These are phyloP conservation scores for Coemansia sp. DNA, from an alignment of 192 early-diverging fungal species.

Conservation along the genomic window DNA sequence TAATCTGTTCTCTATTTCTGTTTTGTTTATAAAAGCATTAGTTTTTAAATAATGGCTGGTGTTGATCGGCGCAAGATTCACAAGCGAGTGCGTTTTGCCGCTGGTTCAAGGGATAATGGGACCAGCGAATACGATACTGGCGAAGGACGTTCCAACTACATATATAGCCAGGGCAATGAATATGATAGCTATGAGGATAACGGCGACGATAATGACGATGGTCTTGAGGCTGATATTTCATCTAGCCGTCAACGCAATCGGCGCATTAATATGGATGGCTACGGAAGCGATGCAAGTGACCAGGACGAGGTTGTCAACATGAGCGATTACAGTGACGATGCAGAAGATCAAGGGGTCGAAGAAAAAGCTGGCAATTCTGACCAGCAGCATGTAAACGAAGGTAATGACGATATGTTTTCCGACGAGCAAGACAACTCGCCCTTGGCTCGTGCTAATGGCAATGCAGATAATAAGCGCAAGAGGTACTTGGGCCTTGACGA, in stretches of 20 bases:
- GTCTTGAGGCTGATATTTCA: slow-evolving; percentile 36
- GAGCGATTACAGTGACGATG: slow-evolving; percentile 36
- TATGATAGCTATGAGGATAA: slow-evolving; percentile 10
- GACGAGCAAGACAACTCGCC: slow-evolving; percentile 12
- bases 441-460: not conserved
- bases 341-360: slow-evolving; percentile 19
- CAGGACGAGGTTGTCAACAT: slow-evolving; percentile 39
- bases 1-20: not conserved
- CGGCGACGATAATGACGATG: slow-evolving; percentile 11
- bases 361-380: slow-evolving; percentile 4
- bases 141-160: not conserved
- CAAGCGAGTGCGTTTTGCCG: slow-evolving; percentile 25
- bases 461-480: slow-evolving; percentile 26
- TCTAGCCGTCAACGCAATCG: slow-evolving; percentile 15
- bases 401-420: slow-evolving; percentile 69
- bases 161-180: slow-evolving; percentile 1
- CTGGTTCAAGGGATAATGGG: not conserved
- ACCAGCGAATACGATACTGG: not conserved
- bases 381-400: slow-evolving; percentile 30
- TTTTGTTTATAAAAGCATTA: not conserved
- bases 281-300: slow-evolving; percentile 39
- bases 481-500: slow-evolving; percentile 58
- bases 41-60: not conserved
- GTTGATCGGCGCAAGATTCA: not conserved
- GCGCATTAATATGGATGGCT: slow-evolving; percentile 26